Evolutionary conservation across 805 yeast genomes (phyloP).

Genomic region (Pichia rugopelliculosa): DNA sequence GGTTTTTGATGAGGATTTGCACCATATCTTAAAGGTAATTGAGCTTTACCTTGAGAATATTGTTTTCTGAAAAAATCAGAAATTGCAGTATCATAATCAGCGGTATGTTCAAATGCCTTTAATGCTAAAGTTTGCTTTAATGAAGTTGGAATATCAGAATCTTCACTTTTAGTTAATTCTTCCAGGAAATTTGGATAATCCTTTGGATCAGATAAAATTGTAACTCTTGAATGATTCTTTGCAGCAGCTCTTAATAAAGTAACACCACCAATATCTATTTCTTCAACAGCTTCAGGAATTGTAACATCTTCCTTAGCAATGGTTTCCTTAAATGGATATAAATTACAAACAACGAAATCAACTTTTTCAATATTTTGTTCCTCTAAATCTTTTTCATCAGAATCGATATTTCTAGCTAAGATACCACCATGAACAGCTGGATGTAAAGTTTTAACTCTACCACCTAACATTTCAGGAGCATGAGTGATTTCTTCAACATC

Average conservation of each 20-base stretch:
- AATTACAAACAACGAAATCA: conserved; percentile 94
- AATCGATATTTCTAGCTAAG: conserved; percentile 85
- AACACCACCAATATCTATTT: conserved; percentile 97
- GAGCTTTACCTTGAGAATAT: conserved; percentile 83
- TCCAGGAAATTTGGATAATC: conserved; percentile 85
- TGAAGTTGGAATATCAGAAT: conserved; percentile 62
- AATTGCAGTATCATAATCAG: conserved; percentile 93
- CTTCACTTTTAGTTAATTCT: conserved; percentile 44
- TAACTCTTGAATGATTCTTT: conserved; percentile 93
- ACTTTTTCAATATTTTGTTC: conserved; percentile 92
- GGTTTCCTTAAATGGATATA: conserved; percentile 97
- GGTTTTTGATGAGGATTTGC: conserved; percentile 99
- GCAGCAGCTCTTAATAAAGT: conserved; percentile 98
- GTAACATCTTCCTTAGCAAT: conserved; percentile 94
- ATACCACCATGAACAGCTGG: conserved; percentile 99
- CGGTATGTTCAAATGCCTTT: conserved; percentile 97
- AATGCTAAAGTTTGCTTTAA: conserved; percentile 81
- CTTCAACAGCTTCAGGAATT: conserved; percentile 95
- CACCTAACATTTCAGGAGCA: conserved; percentile 98
- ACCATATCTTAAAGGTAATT: conserved; percentile 94
- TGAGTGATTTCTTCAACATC: conserved; percentile 93
- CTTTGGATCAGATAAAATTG: conserved; percentile 88
- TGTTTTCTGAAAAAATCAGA: conserved; percentile 96
- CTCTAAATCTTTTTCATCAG: conserved; percentile 82
- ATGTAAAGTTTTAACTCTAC: conserved; percentile 95